Evolutionary conservation across 805 yeast genomes (phyloP), one percentile per base, ranked within the genome.

Genomic region (Spathaspora hagerdaliae): DNA sequence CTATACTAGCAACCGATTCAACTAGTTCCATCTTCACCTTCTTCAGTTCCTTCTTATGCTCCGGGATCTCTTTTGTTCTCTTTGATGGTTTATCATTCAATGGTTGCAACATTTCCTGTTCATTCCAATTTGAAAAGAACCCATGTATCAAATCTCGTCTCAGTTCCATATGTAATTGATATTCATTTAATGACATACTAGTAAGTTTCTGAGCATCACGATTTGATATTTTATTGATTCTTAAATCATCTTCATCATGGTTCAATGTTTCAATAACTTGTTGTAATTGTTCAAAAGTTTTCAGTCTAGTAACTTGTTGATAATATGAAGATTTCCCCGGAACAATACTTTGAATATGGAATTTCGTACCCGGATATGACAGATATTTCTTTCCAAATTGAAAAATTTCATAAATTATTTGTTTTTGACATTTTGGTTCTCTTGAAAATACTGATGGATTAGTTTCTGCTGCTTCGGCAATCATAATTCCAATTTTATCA

Each of bases 381-480:
- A 77, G 78, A 61, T 87, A 88, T 40, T 82, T 83, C 12, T 64
- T 57, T 8, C 92, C 85, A 11, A 79, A 59, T 5, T 67, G 59
- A 29, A 82, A 56, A 51, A 79, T 87, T 49, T 87, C 85, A 39
- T 69, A 71, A 9, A 80, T 73, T 9, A 78, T 65, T 26, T 69
- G 59, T 26, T 65, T 71, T 87, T 92, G 87, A 0, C 77, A 68
- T 39, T 74, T 59, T 5, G 77, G 75, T 0, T 56, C 51, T 7
- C 60, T 57, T 29, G 63, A 61, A 61, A 94, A 94, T 34, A 87
- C 83, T 1, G 96, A 75, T 7, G 96, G 94, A 59, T 94, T 91
- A 6, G 76, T 59, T 64, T 94, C 98, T 0, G 97, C 98, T 29
- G 82, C 81, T 31, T 88, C 85, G 1, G 97, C 99, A 56, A 91